Percentiles rank a stretch among this genome's conserved stretches.
phyloP scores from a whole-genome alignment of 2,329 filamentous ascomycete species.

The Paraphaeosphaeria sporulosa region DNA sequence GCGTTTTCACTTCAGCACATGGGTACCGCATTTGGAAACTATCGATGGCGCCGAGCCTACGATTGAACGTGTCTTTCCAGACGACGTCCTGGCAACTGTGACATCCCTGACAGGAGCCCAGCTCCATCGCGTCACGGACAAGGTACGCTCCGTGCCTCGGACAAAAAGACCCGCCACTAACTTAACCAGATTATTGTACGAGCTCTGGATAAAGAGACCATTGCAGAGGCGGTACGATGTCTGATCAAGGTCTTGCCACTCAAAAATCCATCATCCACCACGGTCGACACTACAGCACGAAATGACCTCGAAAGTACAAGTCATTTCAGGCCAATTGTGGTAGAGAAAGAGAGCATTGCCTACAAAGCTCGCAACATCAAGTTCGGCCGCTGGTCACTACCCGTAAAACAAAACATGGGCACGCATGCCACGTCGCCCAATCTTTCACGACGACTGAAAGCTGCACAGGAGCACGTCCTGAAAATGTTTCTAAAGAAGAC shows the following conservation, averaged over 20 bases:
- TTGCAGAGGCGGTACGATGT: constrained; percentile 38
- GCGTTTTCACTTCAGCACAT: constrained; percentile 32
- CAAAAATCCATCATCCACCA: constrained; percentile 18
- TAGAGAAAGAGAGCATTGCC: constrained; percentile 31
- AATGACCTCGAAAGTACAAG: constrained; percentile 19
- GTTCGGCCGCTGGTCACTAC: constrained; percentile 39
- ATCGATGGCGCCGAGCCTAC: constrained; percentile 1
- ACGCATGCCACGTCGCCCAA: background rate
- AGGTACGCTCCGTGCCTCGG: constrained; percentile 22
- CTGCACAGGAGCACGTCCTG: background rate
- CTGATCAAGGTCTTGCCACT: constrained; percentile 39
- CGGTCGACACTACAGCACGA: constrained; percentile 30
- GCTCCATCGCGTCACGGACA: constrained; percentile 26
- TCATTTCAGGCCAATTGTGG: constrained; percentile 27
- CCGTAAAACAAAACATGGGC: constrained; percentile 13
- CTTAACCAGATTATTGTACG: constrained; percentile 35
- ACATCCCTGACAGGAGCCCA: constrained; percentile 32
- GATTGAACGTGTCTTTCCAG: constrained; percentile 22
- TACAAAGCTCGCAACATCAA: constrained; percentile 27
- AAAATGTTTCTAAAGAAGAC: background rate
- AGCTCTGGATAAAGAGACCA: constrained; percentile 30
- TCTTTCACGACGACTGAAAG: constrained; percentile 2
- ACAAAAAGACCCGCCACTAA: constrained; percentile 12
- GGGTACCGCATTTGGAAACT: constrained; percentile 25
- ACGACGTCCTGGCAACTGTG: constrained; percentile 27